These are phyloP conservation scores for Penstemon eatonii DNA, from an alignment of 257 asterid genomes.

Conservation along the genomic window DNA sequence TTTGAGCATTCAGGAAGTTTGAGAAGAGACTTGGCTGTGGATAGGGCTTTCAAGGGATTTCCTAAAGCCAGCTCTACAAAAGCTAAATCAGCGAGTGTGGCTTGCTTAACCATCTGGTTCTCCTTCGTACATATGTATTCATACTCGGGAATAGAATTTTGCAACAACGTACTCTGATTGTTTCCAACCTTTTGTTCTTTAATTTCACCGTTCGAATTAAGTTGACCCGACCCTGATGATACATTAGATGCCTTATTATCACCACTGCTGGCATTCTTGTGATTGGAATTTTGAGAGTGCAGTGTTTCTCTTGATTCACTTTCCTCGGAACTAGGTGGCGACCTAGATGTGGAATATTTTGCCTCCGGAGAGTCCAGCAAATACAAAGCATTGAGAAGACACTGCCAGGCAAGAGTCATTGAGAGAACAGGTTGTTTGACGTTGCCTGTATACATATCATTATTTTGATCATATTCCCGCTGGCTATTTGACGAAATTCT, in stretches of 20 bases:
- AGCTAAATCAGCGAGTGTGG: conserved; percentile 70
- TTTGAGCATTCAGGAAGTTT: conserved; percentile 52
- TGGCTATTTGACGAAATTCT: conserved; percentile 38
- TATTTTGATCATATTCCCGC: conserved; percentile 32
- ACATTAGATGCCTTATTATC: conserved; percentile 42
- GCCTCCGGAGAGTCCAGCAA: conserved; percentile 54
- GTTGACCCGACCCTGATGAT: conserved; percentile 39
- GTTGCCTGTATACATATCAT: conserved; percentile 34
- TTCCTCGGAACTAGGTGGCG: conserved; percentile 37
- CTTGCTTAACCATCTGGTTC: conserved; percentile 66
- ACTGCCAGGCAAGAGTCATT: conserved; percentile 60
- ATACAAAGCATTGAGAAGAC: conserved; percentile 70
- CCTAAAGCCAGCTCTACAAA: conserved; percentile 70
- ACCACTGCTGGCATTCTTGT: conserved; percentile 33
- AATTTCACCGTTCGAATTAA: conserved; percentile 62
- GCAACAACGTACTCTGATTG: conserved; percentile 48
- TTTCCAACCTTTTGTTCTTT: conserved; percentile 65
- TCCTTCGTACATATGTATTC: conserved; percentile 55
- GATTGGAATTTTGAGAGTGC: conserved; percentile 31
- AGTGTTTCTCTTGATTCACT: conserved; percentile 47
- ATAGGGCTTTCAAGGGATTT: conserved; percentile 65
- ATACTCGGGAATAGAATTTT: conserved; percentile 51
- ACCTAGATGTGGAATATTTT: conserved; percentile 37
- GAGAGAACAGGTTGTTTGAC: conserved; percentile 53
- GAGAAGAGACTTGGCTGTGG: conserved; percentile 58